A percentile compares a stretch with the other conserved stretches of the same genome.
phyloP scores from a whole-genome alignment of 2,329 filamentous ascomycete genomes.

The Sporothrix curviconia region DNA sequence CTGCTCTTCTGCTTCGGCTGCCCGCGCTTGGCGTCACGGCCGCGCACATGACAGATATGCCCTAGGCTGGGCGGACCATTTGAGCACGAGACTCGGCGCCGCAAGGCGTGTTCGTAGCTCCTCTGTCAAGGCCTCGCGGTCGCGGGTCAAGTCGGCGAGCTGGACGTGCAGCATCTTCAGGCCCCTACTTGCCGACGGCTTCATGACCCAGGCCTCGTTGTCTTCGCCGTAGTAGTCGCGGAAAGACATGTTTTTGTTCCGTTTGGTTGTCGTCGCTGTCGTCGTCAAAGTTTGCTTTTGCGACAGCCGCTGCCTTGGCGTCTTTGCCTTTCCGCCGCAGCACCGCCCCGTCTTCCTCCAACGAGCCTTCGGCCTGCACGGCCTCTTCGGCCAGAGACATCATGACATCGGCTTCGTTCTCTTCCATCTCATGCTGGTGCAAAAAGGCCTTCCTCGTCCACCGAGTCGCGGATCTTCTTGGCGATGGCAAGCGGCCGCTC shows the following conservation, averaged over 20 bases:
- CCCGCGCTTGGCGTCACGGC: conserved; percentile 54
- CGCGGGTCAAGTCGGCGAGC: conserved; percentile 51
- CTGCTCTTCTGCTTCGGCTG: neutral
- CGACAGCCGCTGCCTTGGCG: neutral
- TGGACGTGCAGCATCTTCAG: conserved; percentile 62
- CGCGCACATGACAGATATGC: conserved; percentile 85
- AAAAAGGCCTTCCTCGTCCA: conserved; percentile 90
- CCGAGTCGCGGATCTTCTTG: conserved; percentile 63
- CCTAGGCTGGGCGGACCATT: conserved; percentile 83
- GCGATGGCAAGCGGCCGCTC: conserved; percentile 63
- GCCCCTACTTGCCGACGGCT: conserved; percentile 57
- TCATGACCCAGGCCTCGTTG: conserved; percentile 59
- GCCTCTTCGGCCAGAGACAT: conserved; percentile 68
- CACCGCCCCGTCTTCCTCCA: conserved; percentile 46
- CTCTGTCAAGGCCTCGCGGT: conserved; percentile 56
- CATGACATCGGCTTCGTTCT: conserved; percentile 63
- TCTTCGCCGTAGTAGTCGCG: conserved; percentile 55
- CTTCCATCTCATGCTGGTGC: conserved; percentile 69
- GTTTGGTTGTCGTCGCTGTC: neutral
- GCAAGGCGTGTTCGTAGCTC: conserved; percentile 55
- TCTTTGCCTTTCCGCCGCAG: conserved; percentile 42
- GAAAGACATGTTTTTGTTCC: conserved; percentile 31
- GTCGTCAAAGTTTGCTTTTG: neutral
- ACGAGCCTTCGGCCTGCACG: conserved; percentile 57
- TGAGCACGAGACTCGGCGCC: conserved; percentile 64